A percentile compares a stretch with the other conserved stretches of the same genome.
These are phyloP conservation scores for Albugo candida DNA, from an alignment of 352 stramenopile species.

Conservation along the genomic window DNA sequence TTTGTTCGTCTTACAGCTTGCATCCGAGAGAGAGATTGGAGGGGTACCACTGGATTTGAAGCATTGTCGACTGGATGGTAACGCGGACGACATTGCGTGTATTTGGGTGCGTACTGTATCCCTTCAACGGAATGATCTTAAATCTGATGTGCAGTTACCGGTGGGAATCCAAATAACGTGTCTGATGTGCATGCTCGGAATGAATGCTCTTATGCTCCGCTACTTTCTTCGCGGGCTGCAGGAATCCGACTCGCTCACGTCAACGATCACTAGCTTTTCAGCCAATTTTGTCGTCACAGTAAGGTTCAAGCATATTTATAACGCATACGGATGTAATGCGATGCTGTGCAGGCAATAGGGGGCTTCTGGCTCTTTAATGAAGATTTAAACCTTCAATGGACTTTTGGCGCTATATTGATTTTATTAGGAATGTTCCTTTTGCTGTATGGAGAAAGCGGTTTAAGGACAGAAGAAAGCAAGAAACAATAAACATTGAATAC, in stretches of 20 bases:
- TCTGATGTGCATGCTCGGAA: conserved; percentile 45
- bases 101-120: too few relatives aligned
- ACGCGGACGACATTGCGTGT: too few relatives aligned
- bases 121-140: too few relatives aligned
- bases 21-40: too few relatives aligned
- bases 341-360: conserved; percentile 17
- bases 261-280: conserved; percentile 58
- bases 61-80: too few relatives aligned
- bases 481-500: background rate
- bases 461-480: background rate
- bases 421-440: conserved; percentile 43
- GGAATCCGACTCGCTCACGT: conserved; percentile 71
- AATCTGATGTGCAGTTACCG: conserved; percentile 5
- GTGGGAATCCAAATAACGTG: conserved; percentile 22
- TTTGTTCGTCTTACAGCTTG: too few relatives aligned
- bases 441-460: conserved; percentile 31
- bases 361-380: conserved; percentile 50
- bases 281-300: conserved; percentile 72
- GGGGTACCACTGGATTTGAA: too few relatives aligned
- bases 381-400: conserved; percentile 48
- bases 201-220: conserved; percentile 57
- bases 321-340: background rate
- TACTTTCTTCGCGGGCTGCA: conserved; percentile 69
- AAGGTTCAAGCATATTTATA: background rate
- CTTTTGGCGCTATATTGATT: conserved; percentile 49